These are phyloP conservation scores for Bimuria novae-zelandiae DNA, from an alignment of 2,329 filamentous ascomycete species.

Conservation along the genomic window DNA sequence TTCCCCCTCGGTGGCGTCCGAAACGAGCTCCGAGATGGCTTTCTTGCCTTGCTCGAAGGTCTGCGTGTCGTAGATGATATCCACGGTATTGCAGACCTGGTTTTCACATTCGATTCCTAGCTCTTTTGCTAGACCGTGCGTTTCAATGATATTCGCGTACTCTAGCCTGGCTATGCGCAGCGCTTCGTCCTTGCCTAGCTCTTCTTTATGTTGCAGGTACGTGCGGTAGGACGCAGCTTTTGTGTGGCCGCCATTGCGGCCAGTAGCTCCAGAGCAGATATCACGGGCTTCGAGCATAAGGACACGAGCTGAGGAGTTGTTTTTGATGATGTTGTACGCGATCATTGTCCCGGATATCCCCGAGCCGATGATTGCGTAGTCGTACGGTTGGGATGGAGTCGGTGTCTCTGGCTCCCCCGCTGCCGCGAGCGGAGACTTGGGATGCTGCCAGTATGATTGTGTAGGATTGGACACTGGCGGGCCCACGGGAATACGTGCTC, in stretches of 20 bases:
- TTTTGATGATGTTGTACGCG: constrained; percentile 41
- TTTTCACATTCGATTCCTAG: constrained; percentile 54
- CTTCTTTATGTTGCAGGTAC: constrained; percentile 54
- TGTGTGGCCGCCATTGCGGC: constrained; percentile 54
- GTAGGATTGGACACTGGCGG: constrained; percentile 41
- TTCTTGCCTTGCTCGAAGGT: constrained; percentile 35
- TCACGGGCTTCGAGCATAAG: constrained; percentile 49
- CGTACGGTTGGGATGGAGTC: constrained; percentile 27
- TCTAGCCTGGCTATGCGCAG: constrained; percentile 49
- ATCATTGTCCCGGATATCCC: constrained; percentile 48
- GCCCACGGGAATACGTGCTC: constrained; percentile 34
- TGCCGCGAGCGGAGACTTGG: constrained; percentile 44
- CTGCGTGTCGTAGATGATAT: constrained; percentile 59
- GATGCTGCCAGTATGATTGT: constrained; percentile 49
- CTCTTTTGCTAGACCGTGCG: constrained; percentile 58
- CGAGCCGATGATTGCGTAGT: constrained; percentile 47
- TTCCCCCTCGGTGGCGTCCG: constrained; percentile 31
- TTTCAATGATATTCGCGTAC: constrained; percentile 55
- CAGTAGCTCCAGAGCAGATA: constrained; percentile 48
- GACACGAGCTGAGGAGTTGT: constrained; percentile 21
- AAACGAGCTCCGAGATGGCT: constrained; percentile 28
- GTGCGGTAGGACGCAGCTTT: constrained; percentile 57
- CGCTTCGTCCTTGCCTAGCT: constrained; percentile 56
- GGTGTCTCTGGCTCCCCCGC: constrained; percentile 33
- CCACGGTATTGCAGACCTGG: constrained; percentile 58